Conservation (phyloP, 163 green algal species). For the Chloromonas sp. region DNA sequence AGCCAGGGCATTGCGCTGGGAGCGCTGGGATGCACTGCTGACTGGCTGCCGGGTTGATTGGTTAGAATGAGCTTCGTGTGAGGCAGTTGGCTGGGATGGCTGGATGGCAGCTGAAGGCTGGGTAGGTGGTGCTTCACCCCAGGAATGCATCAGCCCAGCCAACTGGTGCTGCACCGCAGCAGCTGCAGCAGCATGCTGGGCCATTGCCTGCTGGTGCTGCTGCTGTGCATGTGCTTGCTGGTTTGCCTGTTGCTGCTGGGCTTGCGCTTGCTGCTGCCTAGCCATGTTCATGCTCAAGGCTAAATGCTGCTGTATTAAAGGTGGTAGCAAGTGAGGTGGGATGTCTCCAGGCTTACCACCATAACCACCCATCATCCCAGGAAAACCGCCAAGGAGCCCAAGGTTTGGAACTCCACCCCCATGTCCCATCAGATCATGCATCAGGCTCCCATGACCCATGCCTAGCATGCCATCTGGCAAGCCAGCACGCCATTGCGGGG, state of each 20-base stretch:
- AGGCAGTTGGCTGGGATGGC: not conserved
- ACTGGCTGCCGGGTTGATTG: not conserved
- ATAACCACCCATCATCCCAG: not conserved
- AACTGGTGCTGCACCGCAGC: not conserved
- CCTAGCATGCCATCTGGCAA: too few relatives aligned
- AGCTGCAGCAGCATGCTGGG: not conserved
- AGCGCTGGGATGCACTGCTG: not conserved
- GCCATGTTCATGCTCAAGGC: not conserved
- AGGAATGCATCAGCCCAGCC: too few relatives aligned
- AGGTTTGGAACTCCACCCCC: not conserved
- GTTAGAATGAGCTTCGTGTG: not conserved
- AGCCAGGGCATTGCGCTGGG: not conserved
- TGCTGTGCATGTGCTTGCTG: not conserved
- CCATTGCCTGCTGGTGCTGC: not conserved
- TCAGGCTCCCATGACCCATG: too few relatives aligned
- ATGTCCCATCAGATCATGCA: too few relatives aligned
- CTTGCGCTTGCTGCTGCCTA: not conserved
- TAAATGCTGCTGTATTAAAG: not conserved
- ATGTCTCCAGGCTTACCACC: not conserved
- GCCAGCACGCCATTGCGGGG: too few relatives aligned
- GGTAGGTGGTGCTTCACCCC: not conserved
- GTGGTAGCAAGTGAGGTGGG: not conserved
- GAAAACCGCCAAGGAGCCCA: not conserved
- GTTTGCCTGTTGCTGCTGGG: not conserved
- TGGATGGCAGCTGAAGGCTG: not conserved